Conservation (phyloP, 106 monocot species). For the Apostasia ramifera region DNA sequence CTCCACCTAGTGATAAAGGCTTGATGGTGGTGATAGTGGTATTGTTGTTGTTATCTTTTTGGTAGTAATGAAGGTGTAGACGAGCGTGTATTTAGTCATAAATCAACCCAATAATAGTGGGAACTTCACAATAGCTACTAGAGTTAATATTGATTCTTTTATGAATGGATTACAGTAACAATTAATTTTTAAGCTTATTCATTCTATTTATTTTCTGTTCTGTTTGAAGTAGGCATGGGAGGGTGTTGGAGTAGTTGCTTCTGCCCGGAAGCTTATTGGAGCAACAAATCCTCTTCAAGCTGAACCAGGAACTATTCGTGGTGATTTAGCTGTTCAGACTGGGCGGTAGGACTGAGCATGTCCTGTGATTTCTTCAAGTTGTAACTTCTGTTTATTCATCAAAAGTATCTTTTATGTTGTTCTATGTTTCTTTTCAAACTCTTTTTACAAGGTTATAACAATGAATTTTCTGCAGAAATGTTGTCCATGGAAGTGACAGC, state of each 20-base stretch:
- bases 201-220: background rate
- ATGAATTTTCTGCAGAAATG: slow-evolving; percentile 54
- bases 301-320: slow-evolving; percentile 94
- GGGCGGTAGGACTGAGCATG: slow-evolving; percentile 52
- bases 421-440: background rate
- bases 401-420: background rate
- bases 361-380: background rate
- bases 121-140: background rate
- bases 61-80: background rate
- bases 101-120: too few species aligned
- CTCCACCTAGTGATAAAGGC: too few species aligned
- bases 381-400: background rate
- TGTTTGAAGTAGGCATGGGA: slow-evolving; percentile 74
- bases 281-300: slow-evolving; percentile 98
- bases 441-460: background rate
- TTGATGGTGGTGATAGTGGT: too few species aligned
- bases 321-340: slow-evolving; percentile 92
- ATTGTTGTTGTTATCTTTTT: too few species aligned
- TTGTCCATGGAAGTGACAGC: slow-evolving; percentile 99
- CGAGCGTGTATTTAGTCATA: background rate
- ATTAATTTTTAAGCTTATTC: background rate
- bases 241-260: slow-evolving; percentile 91
- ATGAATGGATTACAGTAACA: too few species aligned
- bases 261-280: slow-evolving; percentile 94
- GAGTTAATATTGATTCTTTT: too few species aligned